phyloP scores from a whole-genome alignment of 148 eudicot genomes.

The Camellia granthamiana region DNA sequence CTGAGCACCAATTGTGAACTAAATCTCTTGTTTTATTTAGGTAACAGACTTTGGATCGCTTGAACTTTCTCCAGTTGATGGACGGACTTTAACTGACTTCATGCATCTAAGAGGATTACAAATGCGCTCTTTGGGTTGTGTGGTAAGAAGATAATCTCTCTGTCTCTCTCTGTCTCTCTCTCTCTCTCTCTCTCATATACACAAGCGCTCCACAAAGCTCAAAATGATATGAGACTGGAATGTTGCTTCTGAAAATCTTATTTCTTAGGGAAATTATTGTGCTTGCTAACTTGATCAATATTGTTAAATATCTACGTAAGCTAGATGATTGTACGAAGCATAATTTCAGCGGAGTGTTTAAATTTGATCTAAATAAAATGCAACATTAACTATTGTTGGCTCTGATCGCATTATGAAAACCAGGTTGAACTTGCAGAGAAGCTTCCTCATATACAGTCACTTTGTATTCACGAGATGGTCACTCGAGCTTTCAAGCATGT shows the following conservation, averaged over 20 bases:
- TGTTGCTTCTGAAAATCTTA: constrained; percentile 8
- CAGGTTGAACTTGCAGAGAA: constrained; percentile 93
- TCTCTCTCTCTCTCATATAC: neutral
- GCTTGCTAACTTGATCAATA: neutral
- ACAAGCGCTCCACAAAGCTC: neutral
- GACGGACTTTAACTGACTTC: constrained; percentile 95
- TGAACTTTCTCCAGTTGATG: constrained; percentile 99
- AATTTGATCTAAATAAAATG: neutral
- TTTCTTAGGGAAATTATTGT: neutral
- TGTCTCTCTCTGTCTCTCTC: constrained; percentile 5
- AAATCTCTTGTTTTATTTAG: constrained; percentile 38
- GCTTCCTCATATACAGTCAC: constrained; percentile 96
- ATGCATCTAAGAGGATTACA: constrained; percentile 97
- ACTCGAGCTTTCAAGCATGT: constrained; percentile 96
- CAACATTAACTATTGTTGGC: neutral
- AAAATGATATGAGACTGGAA: neutral
- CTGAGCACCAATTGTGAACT: neutral
- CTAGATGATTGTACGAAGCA: neutral
- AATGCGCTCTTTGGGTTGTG: constrained; percentile 89
- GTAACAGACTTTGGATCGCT: constrained; percentile 96
- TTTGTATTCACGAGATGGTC: constrained; percentile 98
- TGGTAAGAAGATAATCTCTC: constrained; percentile 53
- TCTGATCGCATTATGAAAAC: constrained; percentile 25
- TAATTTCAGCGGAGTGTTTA: neutral
- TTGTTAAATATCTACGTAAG: neutral